Base-by-base conservation (phyloP, 2,329 filamentous ascomycete species). In the Laburnicola sp. region DNA sequence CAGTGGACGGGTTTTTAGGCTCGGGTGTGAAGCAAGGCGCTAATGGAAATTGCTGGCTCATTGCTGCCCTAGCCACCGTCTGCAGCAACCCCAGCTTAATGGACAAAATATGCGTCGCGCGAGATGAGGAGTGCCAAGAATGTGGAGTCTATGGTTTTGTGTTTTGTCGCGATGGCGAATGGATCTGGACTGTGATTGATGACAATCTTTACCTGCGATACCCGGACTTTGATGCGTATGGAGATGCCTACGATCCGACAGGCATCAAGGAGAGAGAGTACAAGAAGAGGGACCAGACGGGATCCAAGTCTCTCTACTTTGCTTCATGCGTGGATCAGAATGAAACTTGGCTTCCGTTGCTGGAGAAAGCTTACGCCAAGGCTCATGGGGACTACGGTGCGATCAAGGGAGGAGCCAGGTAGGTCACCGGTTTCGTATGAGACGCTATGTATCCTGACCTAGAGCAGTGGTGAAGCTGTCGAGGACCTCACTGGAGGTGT, bases 151-250 rank as follows among this genome's bases (percentile, higher is more conserved):
- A 94, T 57, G 90, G 90, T 0, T 95, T 94, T 59, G 88, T 94
- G 4, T 93, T 94, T 65, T 84, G 88, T 70, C 81, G 89, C 45
- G 73, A 75, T 38, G 73, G 73, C 31, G 70, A 74, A 42, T 96
- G 91, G 91, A 88, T 93, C 51, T 91, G 90, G 67, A 92, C 88
- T 40, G 92, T 96, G 44, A 83, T 96, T 46, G 92, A 96, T 65
- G 91, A 96, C 71, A 94, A 95, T 71, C 80, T 96, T 0, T 96
- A 89, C 68, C 81, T 96, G 23, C 86, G 82, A 34, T 86, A 86
- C 0, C 85, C 86, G 1, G 87, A 89, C 66, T 95, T 90, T 77
- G 88, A 94, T 60, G 87, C 69, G 79, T 87, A 39, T 79, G 87
- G 54, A 74, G 90, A 39, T 79, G 88, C 60, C 81, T 91, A 69